These are phyloP conservation scores for Chloropicon primus DNA, from an alignment of 139 green algal species.

Conservation along the genomic window DNA sequence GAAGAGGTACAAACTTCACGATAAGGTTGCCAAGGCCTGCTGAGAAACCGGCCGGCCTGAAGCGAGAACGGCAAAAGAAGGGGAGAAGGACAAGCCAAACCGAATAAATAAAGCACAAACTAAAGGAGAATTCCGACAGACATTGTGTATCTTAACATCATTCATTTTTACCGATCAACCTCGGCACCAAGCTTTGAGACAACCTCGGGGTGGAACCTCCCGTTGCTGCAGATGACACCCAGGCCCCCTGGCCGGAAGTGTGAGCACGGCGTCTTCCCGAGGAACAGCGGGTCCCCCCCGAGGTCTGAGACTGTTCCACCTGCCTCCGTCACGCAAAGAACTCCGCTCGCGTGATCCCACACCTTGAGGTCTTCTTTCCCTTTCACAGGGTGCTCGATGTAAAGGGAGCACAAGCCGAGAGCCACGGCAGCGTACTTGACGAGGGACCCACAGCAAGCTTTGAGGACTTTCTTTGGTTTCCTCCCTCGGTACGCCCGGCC, in stretches of 20 bases:
- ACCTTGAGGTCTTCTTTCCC: not conserved
- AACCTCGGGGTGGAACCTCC: not conserved
- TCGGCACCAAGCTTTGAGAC: not conserved
- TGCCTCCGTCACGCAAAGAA: not conserved
- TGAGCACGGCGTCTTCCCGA: not conserved
- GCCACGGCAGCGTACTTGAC: not conserved
- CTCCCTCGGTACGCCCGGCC: not conserved
- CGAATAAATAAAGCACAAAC: no score
- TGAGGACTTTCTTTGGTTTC: not conserved
- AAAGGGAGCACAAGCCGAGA: not conserved
- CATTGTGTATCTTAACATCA: no score
- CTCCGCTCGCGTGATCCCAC: not conserved
- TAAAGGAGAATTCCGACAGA: no score
- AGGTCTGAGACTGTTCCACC: not conserved
- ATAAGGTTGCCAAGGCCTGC: slow-evolving; percentile 32
- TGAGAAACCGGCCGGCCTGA: no score
- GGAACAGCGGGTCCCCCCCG: not conserved
- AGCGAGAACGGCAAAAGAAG: no score
- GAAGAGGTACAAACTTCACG: slow-evolving; percentile 43
- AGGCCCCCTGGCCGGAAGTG: not conserved
- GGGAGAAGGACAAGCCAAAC: no score
- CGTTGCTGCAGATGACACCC: not conserved
- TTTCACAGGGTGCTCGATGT: not conserved
- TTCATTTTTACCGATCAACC: no score
- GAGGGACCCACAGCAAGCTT: not conserved